phyloP scores from a whole-genome alignment of 768 basidiomycete species.

The Exidia glandulosa region DNA sequence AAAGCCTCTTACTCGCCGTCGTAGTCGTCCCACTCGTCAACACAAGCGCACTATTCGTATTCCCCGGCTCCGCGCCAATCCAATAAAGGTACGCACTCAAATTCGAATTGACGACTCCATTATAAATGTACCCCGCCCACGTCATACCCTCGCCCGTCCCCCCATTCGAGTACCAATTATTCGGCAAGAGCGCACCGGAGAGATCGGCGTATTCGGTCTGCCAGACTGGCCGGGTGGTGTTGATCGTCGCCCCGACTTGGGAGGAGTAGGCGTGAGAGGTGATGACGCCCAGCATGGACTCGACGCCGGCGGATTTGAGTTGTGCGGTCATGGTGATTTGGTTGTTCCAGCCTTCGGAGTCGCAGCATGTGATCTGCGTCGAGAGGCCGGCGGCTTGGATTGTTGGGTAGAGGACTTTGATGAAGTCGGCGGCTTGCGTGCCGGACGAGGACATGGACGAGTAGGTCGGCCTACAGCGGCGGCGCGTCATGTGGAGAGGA shows the following conservation, averaged over 20 bases:
- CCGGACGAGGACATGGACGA: slow-evolving; percentile 3
- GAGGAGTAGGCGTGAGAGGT: slow-evolving; percentile 5
- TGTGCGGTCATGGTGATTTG: slow-evolving; percentile 1
- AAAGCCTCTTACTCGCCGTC: slow-evolving; percentile 2
- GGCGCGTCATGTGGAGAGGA: no score
- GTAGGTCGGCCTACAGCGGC: neutral
- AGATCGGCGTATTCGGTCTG: slow-evolving; percentile 6
- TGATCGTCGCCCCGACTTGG: slow-evolving; percentile 1
- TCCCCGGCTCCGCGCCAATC: slow-evolving; percentile 4
- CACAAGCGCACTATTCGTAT: slow-evolving; percentile 1
- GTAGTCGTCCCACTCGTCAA: neutral
- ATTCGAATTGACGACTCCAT: slow-evolving; percentile 1
- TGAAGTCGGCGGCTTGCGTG: slow-evolving; percentile 3
- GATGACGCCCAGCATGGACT: slow-evolving; percentile 1
- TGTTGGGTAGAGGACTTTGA: slow-evolving; percentile 1
- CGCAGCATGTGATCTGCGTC: slow-evolving; percentile 6
- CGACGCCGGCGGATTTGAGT: slow-evolving; percentile 3
- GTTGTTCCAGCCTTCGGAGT: slow-evolving; percentile 2
- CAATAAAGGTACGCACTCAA: slow-evolving; percentile 5
- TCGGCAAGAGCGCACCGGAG: neutral
- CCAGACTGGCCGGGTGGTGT: slow-evolving; percentile 3
- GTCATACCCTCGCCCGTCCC: neutral
- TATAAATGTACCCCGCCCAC: slow-evolving; percentile 3
- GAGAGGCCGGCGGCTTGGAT: neutral
- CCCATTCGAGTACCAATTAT: slow-evolving; percentile 1